phyloP scores from a whole-genome alignment of 1,139 yeast genomes.

The Lodderomyces jiufengensis region DNA sequence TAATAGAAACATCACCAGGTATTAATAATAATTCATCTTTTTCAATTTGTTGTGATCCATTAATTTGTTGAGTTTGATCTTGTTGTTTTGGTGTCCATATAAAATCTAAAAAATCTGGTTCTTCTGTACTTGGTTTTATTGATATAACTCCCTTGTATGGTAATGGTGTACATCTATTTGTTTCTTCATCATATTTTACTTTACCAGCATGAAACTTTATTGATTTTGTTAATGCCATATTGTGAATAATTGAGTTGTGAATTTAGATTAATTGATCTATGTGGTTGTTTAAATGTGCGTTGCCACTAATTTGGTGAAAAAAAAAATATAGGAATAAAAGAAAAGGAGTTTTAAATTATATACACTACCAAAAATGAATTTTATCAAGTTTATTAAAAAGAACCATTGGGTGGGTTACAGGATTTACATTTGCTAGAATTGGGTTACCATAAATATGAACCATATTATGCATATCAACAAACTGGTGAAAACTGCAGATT shows the following conservation, averaged over 20 bases:
- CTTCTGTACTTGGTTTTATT: conserved; percentile 58
- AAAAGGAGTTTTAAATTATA: neutral
- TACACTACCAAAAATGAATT: conserved; percentile 1
- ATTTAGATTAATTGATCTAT: too few relatives aligned
- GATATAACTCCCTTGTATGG: conserved; percentile 73
- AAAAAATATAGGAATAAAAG: conserved; percentile 1
- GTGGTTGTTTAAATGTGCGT: neutral
- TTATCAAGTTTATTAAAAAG: too few relatives aligned
- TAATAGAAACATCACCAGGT: conserved; percentile 91
- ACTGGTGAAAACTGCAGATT: too few relatives aligned
- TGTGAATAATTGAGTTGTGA: too few relatives aligned
- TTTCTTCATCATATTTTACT: conserved; percentile 67
- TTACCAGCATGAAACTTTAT: conserved; percentile 79
- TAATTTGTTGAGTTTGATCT: conserved; percentile 23
- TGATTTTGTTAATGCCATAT: conserved; percentile 16
- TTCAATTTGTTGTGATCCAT: conserved; percentile 26
- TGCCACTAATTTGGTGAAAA: conserved; percentile 8
- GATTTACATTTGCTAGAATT: too few relatives aligned
- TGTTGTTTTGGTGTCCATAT: conserved; percentile 40
- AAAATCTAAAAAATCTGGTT: conserved; percentile 44
- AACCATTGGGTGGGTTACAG: too few relatives aligned
- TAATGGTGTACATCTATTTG: conserved; percentile 70
- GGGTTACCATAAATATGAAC: too few relatives aligned
- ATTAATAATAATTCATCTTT: conserved; percentile 73
- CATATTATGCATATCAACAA: too few relatives aligned